Conservation (phyloP, 495 filamentous ascomycete genomes). For the Penicillium goetzii region DNA sequence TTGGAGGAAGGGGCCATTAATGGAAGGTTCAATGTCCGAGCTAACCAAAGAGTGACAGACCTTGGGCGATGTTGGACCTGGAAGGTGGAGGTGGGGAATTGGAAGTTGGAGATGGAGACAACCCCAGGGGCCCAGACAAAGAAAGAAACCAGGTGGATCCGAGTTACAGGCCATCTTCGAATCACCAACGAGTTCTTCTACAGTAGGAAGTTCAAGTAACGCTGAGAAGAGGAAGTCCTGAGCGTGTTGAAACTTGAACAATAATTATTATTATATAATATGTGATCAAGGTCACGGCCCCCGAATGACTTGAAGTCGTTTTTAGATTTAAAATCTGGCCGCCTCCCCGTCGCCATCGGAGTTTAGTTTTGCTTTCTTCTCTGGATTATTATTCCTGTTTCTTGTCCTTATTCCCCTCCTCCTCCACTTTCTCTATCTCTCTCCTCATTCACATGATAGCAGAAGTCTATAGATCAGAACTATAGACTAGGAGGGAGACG, state of each 20-base stretch:
- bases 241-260: neutral
- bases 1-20: neutral
- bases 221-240: conserved; percentile 17
- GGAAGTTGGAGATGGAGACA: conserved; percentile 6
- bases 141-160: conserved; percentile 1
- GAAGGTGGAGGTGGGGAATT: conserved; percentile 1
- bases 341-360: conserved; percentile 11
- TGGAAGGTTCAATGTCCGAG: neutral
- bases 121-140: conserved; percentile 1
- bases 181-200: neutral
- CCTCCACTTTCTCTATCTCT: neutral
- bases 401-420: neutral
- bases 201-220: neutral
- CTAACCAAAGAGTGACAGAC: neutral
- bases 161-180: neutral
- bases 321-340: conserved; percentile 23
- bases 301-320: conserved; percentile 2
- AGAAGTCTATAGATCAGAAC: neutral
- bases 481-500: conserved; percentile 1
- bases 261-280: neutral
- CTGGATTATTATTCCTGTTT: conserved; percentile 10
- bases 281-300: conserved; percentile 22
- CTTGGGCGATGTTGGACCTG: conserved; percentile 4
- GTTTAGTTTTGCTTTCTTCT: neutral
- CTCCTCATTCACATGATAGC: neutral